Base-by-base conservation (phyloP, 2,329 filamentous ascomycete species). In the Colletotrichum truncatum region DNA sequence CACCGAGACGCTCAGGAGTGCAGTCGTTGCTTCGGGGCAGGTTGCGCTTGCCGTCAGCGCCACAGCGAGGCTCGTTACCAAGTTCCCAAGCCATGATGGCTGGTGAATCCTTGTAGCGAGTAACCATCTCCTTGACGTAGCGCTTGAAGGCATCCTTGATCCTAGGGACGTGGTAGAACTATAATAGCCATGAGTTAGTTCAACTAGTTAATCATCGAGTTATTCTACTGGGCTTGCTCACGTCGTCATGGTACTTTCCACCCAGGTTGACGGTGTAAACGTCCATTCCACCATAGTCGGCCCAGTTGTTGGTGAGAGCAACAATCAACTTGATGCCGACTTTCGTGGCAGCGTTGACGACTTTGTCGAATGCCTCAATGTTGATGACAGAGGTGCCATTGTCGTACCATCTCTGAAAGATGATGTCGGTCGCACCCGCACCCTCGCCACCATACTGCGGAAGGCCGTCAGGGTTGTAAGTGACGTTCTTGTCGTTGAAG, bases 41-140 rank as follows among this genome's bases (percentile, higher is more conserved):
- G 71, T 84, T 84, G 62, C 82, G 82, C 7, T 69, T 70, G 6
- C 71, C 75, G 54, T 84, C 81, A 23, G 78, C 82, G 21, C 81
- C 81, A 72, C 83, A 85, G 63, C 82, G 81, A 18, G 81, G 81
- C 65, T 92, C 89, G 69, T 92, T 92, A 61, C 82, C 86, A 2
- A 92, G 78, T 70, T 92, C 89, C 89, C 89, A 92, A 0, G 88
- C 87, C 68, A 91, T 87, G 48, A 92, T 82, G 0, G 89, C 84
- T 0, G 85, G 76, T 0, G 86, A 89, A 66, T 81, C 78, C 46
- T 79, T 84, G 76, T 90, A 91, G 10, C 89, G 81, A 18, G 76
- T 84, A 3, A 92, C 83, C 6, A 92, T 81, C 0, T 80, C 78
- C 51, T 84, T 78, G 71, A 91, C 83, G 72, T 91, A 92, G 49